Evolutionary conservation across 1,284 basidiomycete genomes (phyloP).

Genomic region (Xerocomus nothofagi): DNA sequence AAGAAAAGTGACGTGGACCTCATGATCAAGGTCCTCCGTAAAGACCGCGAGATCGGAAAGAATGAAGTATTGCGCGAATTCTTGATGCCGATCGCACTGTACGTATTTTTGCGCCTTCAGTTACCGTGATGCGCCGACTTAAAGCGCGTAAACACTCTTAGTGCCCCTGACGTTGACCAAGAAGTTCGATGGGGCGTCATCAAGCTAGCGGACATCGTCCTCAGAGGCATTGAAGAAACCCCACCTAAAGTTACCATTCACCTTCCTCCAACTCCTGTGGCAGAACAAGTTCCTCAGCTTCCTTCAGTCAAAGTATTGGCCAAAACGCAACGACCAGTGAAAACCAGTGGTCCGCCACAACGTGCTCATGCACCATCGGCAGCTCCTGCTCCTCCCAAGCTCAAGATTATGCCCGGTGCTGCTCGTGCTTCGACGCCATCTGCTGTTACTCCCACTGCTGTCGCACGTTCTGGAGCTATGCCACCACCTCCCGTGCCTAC

Average conservation of each 20-base stretch:
- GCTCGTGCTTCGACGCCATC: constrained; percentile 22
- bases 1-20: constrained; percentile 80
- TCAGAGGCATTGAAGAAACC: constrained; percentile 79
- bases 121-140: constrained; percentile 3
- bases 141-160: constrained; percentile 34
- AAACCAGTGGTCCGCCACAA: constrained; percentile 39
- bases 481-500: constrained; percentile 41
- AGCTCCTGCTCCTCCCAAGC: constrained; percentile 50
- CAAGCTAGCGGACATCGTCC: constrained; percentile 90
- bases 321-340: constrained; percentile 39
- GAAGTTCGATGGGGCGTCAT: constrained; percentile 90
- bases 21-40: constrained; percentile 79
- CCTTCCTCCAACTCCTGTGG: constrained; percentile 74
- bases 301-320: constrained; percentile 43
- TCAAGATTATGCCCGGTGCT: constrained; percentile 47
- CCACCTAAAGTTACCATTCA: constrained; percentile 87
- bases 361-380: constrained; percentile 47
- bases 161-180: constrained; percentile 73
- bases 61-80: constrained; percentile 79
- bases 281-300: constrained; percentile 58
- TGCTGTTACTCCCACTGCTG: constrained; percentile 20
- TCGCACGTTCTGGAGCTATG: constrained; percentile 20
- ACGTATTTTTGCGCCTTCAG: constrained; percentile 35
- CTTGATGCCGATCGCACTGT: constrained; percentile 80
- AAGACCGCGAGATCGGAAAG: constrained; percentile 84